These are phyloP conservation scores for Fonsecaea multimorphosa DNA, from an alignment of 2,329 filamentous ascomycete genomes.

Conservation along the genomic window DNA sequence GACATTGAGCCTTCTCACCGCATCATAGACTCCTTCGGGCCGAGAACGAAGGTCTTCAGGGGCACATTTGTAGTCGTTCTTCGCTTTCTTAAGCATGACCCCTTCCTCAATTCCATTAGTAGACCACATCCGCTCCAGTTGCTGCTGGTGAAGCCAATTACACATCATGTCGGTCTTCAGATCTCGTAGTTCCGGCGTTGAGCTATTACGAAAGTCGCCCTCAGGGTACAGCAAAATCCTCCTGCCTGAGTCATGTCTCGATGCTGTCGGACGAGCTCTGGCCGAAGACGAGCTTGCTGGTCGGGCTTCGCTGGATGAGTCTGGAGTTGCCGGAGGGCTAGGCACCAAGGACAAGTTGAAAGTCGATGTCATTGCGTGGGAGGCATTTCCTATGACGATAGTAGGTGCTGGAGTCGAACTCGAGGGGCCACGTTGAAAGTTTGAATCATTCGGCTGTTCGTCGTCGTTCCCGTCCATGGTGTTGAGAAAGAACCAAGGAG, in stretches of 20 bases:
- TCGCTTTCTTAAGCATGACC: conserved; percentile 60
- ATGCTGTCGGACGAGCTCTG: background rate
- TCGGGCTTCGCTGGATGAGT: conserved; percentile 5
- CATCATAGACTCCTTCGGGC: conserved; percentile 57
- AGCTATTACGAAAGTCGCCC: conserved; percentile 34
- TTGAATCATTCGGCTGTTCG: background rate
- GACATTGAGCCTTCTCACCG: conserved; percentile 59
- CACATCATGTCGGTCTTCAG: conserved; percentile 66
- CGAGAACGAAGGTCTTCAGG: conserved; percentile 56
- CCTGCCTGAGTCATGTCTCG: conserved; percentile 5
- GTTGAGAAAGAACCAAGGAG: background rate
- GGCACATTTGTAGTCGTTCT: conserved; percentile 59
- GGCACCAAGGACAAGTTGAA: conserved; percentile 9
- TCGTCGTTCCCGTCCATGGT: background rate
- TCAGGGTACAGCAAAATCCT: conserved; percentile 22
- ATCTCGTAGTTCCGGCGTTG: conserved; percentile 28
- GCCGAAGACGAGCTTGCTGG: conserved; percentile 11
- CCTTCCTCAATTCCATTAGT: conserved; percentile 58
- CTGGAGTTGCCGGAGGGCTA: conserved; percentile 12
- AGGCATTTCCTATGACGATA: conserved; percentile 8
- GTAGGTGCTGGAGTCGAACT: conserved; percentile 1
- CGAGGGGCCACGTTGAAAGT: background rate
- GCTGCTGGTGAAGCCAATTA: conserved; percentile 67
- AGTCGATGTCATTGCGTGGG: conserved; percentile 11
- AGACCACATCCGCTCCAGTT: conserved; percentile 63